Conservation (phyloP, 345 rosid species). For the Cochlearia excelsa region DNA sequence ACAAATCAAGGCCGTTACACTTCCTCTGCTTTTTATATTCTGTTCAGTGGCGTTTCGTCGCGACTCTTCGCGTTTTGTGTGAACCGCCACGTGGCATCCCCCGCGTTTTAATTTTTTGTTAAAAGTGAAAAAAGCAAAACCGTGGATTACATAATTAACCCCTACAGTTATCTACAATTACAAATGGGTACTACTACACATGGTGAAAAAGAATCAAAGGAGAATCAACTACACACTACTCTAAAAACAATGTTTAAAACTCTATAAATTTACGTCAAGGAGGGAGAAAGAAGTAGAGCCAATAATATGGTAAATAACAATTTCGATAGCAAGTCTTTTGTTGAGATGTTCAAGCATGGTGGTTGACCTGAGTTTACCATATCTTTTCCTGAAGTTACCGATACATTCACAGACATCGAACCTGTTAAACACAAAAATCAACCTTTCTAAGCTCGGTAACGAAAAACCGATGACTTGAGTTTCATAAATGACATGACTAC, state of each 20-base stretch:
- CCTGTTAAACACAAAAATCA: constrained; percentile 42
- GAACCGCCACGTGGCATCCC: not conserved
- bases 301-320: constrained; percentile 37
- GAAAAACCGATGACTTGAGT: not conserved
- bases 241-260: constrained; percentile 11
- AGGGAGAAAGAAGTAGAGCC: constrained; percentile 28
- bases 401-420: constrained; percentile 83
- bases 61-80: constrained; percentile 3
- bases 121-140: not conserved
- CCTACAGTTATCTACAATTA: constrained; percentile 14
- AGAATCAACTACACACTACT: constrained; percentile 22
- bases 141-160: too few relatives aligned
- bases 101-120: not conserved
- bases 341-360: constrained; percentile 45
- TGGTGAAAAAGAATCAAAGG: constrained; percentile 22
- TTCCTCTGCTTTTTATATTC: constrained; percentile 13
- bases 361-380: constrained; percentile 56
- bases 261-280: constrained; percentile 41
- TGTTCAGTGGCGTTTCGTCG: constrained; percentile 21
- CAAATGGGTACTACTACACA: not conserved
- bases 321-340: constrained; percentile 42
- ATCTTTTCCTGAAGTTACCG: constrained; percentile 66
- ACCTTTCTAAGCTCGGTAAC: not conserved
- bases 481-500: not conserved
- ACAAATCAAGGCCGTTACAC: constrained; percentile 1